Evolutionary conservation across 1,139 yeast species (phyloP).

Genomic region (Oligophagozyma castellii): DNA sequence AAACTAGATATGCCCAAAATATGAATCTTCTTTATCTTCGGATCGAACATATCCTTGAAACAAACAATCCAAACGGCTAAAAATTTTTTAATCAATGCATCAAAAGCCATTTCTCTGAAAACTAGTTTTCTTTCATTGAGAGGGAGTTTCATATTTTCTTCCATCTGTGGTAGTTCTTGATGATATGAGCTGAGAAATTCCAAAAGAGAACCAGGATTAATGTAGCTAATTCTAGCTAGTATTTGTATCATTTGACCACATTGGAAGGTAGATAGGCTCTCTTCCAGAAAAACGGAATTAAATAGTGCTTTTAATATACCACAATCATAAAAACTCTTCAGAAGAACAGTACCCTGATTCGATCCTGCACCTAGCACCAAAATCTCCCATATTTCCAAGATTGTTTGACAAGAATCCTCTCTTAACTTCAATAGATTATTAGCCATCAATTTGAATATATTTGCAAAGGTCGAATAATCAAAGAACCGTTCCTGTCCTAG

Average conservation of each 20-base stretch:
- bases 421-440: constrained; percentile 49
- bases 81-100: constrained; percentile 17
- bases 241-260: constrained; percentile 39
- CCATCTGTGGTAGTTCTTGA: constrained; percentile 11
- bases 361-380: constrained; percentile 22
- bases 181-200: constrained; percentile 24
- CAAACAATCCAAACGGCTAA: constrained; percentile 25
- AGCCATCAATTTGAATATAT: constrained; percentile 40
- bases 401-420: constrained; percentile 51
- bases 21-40: constrained; percentile 50
- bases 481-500: constrained; percentile 34
- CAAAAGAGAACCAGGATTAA: constrained; percentile 34
- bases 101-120: constrained; percentile 15
- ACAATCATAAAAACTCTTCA: constrained; percentile 17
- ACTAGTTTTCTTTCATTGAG: constrained; percentile 13
- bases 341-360: constrained; percentile 11
- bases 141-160: constrained; percentile 14
- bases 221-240: constrained; percentile 40
- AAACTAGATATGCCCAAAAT: constrained; percentile 45
- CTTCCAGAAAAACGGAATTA: constrained; percentile 19
- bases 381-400: constrained; percentile 48
- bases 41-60: constrained; percentile 32
- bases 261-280: constrained; percentile 20
- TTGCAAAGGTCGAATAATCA: constrained; percentile 24
- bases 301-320: constrained; percentile 16